Percentiles rank a stretch among this genome's conserved stretches.
These are phyloP conservation scores for Aechmea fasciata DNA, from an alignment of 176 grass and related monocot genomes.

Conservation along the genomic window DNA sequence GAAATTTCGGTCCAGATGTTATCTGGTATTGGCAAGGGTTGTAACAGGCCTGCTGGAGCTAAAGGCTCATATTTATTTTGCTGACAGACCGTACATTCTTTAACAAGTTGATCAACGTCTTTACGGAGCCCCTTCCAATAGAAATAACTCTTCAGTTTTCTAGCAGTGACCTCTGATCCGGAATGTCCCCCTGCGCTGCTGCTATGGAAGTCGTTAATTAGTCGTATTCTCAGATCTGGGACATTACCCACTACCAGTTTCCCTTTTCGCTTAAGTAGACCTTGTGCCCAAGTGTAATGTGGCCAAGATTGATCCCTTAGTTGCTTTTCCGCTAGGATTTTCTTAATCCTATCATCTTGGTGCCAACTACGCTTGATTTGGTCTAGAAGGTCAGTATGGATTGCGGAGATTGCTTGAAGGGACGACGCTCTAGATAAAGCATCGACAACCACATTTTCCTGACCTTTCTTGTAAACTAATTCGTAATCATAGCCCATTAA, in stretches of 20 bases:
- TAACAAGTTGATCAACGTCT: neutral
- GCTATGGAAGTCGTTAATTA: neutral
- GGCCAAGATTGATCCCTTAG: too few relatives aligned
- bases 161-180: neutral
- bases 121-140: neutral
- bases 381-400: neutral
- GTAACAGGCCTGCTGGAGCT: neutral
- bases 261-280: neutral
- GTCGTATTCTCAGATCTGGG: neutral
- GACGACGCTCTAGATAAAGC: neutral
- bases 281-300: neutral
- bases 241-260: neutral
- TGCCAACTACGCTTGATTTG: neutral
- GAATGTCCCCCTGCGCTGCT: neutral
- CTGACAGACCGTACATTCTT: neutral
- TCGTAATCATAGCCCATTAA: neutral
- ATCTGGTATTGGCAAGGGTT: neutral
- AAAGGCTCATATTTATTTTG: neutral
- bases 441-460: neutral
- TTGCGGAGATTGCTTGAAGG: neutral
- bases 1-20: neutral
- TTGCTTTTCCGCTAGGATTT: neutral
- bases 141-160: neutral
- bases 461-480: neutral
- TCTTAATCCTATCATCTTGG: neutral